Evolutionary conservation across 805 yeast genomes (phyloP).

Genomic region (Starmerella bacillaris): DNA sequence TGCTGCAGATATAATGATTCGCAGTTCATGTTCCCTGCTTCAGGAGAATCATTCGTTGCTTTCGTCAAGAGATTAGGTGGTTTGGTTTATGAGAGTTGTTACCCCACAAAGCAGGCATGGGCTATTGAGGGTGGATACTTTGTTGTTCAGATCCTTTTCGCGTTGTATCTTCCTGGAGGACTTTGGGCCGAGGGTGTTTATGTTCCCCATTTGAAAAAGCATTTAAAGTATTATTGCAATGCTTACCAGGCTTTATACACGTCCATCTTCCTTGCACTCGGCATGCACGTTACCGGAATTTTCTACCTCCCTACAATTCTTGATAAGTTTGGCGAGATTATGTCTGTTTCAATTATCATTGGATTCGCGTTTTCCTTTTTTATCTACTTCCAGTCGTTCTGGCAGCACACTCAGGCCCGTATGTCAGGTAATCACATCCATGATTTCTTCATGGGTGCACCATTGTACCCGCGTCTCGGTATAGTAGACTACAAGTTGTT

Average conservation of each 20-base stretch:
- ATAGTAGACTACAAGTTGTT: conserved; percentile 89
- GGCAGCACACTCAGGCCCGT: conserved; percentile 60
- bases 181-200: conserved; percentile 92
- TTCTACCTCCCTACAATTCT: conserved; percentile 59
- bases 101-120: conserved; percentile 38
- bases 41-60: conserved; percentile 30
- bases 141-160: conserved; percentile 49
- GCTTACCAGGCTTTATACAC: conserved; percentile 73
- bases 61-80: conserved; percentile 33
- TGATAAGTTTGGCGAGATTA: conserved; percentile 75
- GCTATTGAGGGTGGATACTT: conserved; percentile 53
- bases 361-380: conserved; percentile 55
- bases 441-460: conserved; percentile 94
- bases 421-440: conserved; percentile 83
- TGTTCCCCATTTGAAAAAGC: conserved; percentile 60
- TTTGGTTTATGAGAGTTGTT: conserved; percentile 28
- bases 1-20: conserved; percentile 69
- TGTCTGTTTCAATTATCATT: conserved; percentile 73
- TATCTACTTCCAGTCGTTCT: conserved; percentile 51
- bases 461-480: conserved; percentile 89
- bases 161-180: conserved; percentile 68
- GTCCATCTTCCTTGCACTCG: conserved; percentile 38
- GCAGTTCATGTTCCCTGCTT: conserved; percentile 46
- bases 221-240: conserved; percentile 82
- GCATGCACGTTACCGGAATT: conserved; percentile 53